phyloP scores from a whole-genome alignment of 2,329 filamentous ascomycete genomes.

The Aspergillus vadensis region DNA sequence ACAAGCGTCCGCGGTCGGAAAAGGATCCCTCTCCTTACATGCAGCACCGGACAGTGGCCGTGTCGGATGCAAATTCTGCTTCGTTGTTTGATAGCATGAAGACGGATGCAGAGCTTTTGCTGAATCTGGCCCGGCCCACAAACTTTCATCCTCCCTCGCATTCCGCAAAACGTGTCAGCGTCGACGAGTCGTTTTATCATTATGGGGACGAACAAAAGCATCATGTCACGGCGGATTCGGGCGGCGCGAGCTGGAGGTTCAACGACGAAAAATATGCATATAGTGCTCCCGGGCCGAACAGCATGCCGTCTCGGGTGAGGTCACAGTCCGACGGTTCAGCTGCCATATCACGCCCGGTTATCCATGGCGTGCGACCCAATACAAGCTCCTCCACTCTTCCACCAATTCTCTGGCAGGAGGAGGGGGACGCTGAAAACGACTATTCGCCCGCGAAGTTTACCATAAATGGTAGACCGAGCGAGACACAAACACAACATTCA shows the following conservation, averaged over 20 bases:
- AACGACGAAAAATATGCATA: slow-evolving; percentile 23
- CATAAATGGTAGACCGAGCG: slow-evolving; percentile 16
- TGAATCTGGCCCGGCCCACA: slow-evolving; percentile 47
- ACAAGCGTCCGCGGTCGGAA: slow-evolving; percentile 64
- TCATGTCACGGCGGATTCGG: slow-evolving; percentile 26
- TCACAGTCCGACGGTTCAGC: slow-evolving; percentile 48
- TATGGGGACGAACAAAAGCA: slow-evolving; percentile 26
- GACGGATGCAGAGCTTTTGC: slow-evolving; percentile 51
- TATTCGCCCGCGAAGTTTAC: slow-evolving; percentile 11
- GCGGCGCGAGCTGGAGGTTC: slow-evolving; percentile 16
- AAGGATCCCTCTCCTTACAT: slow-evolving; percentile 49
- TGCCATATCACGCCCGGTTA: slow-evolving; percentile 38
- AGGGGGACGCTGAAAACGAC: slow-evolving; percentile 21
- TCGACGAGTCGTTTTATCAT: slow-evolving; percentile 34
- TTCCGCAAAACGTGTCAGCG: slow-evolving; percentile 33
- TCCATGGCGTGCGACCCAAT: slow-evolving; percentile 40
- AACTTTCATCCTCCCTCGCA: slow-evolving; percentile 33
- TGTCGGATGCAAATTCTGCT: slow-evolving; percentile 34
- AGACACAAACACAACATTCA: background rate
- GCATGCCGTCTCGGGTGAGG: slow-evolving; percentile 40
- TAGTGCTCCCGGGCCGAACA: slow-evolving; percentile 19
- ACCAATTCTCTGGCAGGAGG: slow-evolving; percentile 38
- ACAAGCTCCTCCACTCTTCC: slow-evolving; percentile 41
- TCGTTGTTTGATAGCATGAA: slow-evolving; percentile 45
- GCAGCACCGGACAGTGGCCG: slow-evolving; percentile 29